phyloP scores from a whole-genome alignment of 2,329 filamentous ascomycete genomes.

The Alternaria arbusti region DNA sequence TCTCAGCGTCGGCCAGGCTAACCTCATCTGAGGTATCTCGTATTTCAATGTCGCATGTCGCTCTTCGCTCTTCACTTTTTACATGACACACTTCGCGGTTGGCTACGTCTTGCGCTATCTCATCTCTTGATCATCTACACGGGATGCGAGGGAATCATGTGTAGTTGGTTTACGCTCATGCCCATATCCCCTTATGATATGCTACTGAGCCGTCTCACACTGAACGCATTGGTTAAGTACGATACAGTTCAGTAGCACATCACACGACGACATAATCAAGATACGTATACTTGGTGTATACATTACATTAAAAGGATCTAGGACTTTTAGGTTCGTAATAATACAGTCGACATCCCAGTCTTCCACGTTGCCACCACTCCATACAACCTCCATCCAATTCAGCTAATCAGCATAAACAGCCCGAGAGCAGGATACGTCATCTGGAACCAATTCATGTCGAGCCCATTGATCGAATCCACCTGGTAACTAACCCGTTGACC shows the following conservation, averaged over 20 bases:
- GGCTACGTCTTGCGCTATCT: no score
- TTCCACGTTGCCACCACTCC: not conserved
- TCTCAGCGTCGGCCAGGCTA: no score
- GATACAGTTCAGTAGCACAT: not conserved
- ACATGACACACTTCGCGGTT: no score
- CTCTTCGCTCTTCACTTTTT: no score
- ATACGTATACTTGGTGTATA: not conserved
- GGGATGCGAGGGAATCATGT: no score
- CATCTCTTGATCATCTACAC: no score
- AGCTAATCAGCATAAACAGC: slow-evolving; percentile 28
- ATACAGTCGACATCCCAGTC: not conserved
- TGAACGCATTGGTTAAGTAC: not conserved
- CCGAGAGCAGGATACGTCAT: slow-evolving; percentile 28
- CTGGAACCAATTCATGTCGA: slow-evolving; percentile 39
- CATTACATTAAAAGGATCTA: not conserved
- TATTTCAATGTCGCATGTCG: no score
- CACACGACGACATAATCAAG: not conserved
- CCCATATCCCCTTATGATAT: not conserved
- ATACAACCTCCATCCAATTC: not conserved
- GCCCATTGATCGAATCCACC: slow-evolving; percentile 27
- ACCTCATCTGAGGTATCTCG: no score
- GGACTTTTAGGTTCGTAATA: not conserved
- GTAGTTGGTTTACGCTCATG: not conserved
- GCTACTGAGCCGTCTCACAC: not conserved
- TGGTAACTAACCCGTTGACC: slow-evolving; percentile 32